These are phyloP conservation scores for Bassia scoparia DNA, from an alignment of 148 eudicot species.

Conservation along the genomic window DNA sequence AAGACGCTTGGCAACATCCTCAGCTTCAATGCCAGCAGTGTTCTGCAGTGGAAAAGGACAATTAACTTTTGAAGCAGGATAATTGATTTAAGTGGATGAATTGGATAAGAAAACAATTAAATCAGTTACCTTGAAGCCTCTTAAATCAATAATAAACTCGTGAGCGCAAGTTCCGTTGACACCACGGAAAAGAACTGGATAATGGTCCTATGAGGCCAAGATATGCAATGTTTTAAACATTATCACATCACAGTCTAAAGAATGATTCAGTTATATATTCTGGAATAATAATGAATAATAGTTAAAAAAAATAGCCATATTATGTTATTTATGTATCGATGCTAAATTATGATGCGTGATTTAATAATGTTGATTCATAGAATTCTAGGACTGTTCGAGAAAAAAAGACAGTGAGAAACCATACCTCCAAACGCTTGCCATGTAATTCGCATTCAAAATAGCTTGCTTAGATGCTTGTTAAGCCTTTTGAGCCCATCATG, in stretches of 20 bases:
- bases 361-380: neutral
- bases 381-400: neutral
- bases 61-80: constrained; percentile 20
- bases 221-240: neutral
- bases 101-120: too few species aligned
- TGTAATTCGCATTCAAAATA: constrained; percentile 92
- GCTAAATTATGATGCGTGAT: neutral
- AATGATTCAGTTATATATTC: neutral
- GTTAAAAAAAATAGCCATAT: neutral
- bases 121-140: constrained; percentile 81
- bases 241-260: neutral
- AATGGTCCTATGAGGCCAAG: constrained; percentile 53
- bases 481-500: constrained; percentile 98
- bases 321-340: neutral
- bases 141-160: constrained; percentile 86
- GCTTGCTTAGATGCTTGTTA: constrained; percentile 97
- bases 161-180: constrained; percentile 97
- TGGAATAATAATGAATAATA: too few species aligned
- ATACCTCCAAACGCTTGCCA: constrained; percentile 99
- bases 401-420: constrained; percentile 7
- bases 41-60: constrained; percentile 37
- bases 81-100: neutral
- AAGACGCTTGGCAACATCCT: constrained; percentile 96
- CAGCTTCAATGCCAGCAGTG: constrained; percentile 95
- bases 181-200: constrained; percentile 95